Evolutionary conservation across 495 filamentous ascomycete genomes (phyloP).

Genomic region (Podospora sp.): DNA sequence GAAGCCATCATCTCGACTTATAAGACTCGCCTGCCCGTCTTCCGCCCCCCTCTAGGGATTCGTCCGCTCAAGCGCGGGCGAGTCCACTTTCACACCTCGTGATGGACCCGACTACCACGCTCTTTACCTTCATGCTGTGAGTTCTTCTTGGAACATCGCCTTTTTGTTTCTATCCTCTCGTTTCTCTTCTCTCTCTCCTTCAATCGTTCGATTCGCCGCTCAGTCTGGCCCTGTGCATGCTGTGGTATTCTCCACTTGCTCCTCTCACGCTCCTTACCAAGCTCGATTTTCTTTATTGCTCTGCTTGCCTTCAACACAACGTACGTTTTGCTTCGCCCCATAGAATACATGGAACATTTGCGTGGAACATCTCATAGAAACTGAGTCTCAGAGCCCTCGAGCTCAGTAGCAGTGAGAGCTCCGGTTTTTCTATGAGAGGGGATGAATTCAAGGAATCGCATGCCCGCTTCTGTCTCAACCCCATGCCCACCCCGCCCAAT

Average conservation of each 20-base stretch:
- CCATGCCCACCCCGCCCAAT: slow-evolving; percentile 8
- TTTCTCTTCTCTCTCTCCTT: slow-evolving; percentile 40
- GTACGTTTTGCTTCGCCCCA: slow-evolving; percentile 6
- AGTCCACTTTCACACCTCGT: slow-evolving; percentile 27
- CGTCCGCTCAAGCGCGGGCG: slow-evolving; percentile 30
- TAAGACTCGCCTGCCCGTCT: slow-evolving; percentile 24
- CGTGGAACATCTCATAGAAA: not conserved
- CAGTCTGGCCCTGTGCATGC: slow-evolving; percentile 28
- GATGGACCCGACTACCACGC: slow-evolving; percentile 71
- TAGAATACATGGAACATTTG: not conserved
- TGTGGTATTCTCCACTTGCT: not conserved
- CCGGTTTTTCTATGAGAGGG: not conserved
- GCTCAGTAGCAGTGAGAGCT: not conserved
- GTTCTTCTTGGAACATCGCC: slow-evolving; percentile 37
- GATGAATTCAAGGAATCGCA: not conserved
- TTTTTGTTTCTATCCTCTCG: slow-evolving; percentile 45
- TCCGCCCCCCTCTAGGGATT: slow-evolving; percentile 21
- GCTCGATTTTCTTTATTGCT: slow-evolving; percentile 10
- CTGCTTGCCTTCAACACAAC: not conserved
- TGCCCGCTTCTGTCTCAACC: not conserved
- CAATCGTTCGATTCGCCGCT: slow-evolving; percentile 16
- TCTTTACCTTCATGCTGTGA: slow-evolving; percentile 76
- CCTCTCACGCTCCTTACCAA: slow-evolving; percentile 15
- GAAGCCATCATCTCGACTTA: slow-evolving; percentile 24
- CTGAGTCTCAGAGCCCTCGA: not conserved